These are phyloP conservation scores for Aureobasidium sp. DNA, from an alignment of 2,329 filamentous ascomycete genomes.

Conservation along the genomic window DNA sequence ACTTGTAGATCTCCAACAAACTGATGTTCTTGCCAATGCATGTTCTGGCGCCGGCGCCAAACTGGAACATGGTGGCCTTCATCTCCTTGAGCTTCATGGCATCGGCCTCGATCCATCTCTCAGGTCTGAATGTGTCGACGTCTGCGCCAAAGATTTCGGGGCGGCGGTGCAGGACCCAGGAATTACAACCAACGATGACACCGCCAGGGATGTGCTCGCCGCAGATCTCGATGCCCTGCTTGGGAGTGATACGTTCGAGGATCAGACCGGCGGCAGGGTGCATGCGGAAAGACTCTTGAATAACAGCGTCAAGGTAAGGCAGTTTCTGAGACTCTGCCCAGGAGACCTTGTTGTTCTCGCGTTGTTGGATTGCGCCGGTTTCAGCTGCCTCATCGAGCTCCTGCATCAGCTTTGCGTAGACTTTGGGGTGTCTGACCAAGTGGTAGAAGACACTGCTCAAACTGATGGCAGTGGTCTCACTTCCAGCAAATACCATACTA, in stretches of 20 bases:
- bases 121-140: conserved; percentile 57
- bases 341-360: conserved; percentile 52
- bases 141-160: conserved; percentile 62
- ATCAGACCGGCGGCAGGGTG: conserved; percentile 68
- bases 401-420: conserved; percentile 48
- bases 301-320: conserved; percentile 67
- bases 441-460: conserved; percentile 67
- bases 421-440: conserved; percentile 55
- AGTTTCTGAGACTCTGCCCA: conserved; percentile 64
- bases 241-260: conserved; percentile 65
- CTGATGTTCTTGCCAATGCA: conserved; percentile 55
- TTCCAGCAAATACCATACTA: conserved; percentile 66
- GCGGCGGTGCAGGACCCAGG: conserved; percentile 66
- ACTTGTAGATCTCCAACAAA: conserved; percentile 44
- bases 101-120: conserved; percentile 54
- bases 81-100: conserved; percentile 56
- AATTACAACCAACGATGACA: conserved; percentile 66
- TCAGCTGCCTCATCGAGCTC: conserved; percentile 57
- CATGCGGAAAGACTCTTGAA: conserved; percentile 71
- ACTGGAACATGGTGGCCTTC: conserved; percentile 60
- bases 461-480: conserved; percentile 72
- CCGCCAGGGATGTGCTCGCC: conserved; percentile 58
- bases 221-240: conserved; percentile 55
- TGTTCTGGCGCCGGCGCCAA: conserved; percentile 63
- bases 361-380: conserved; percentile 39